A percentile compares a stretch with the other conserved stretches of the same genome.
phyloP scores from a whole-genome alignment of 2,329 filamentous ascomycete species.

The Grosmannia clavigera region DNA sequence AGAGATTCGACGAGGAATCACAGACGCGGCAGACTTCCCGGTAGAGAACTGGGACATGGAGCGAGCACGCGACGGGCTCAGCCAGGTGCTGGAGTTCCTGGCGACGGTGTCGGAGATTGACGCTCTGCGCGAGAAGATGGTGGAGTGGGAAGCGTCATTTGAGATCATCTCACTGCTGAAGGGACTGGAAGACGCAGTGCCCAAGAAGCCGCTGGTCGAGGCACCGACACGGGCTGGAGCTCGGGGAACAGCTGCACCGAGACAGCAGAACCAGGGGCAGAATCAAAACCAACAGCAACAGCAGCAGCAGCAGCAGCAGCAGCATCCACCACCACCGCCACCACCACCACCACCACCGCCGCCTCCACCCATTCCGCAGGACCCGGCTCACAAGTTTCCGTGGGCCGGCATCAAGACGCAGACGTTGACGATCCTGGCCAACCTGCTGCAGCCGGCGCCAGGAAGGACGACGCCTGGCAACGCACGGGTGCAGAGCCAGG shows the following conservation, averaged over 20 bases:
- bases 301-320: conserved; percentile 1
- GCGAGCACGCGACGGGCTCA: conserved; percentile 84
- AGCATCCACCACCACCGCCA: not conserved
- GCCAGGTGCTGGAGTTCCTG: conserved; percentile 89
- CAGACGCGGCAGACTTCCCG: conserved; percentile 76
- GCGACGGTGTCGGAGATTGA: conserved; percentile 77
- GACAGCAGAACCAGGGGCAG: not conserved
- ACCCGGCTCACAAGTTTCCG: conserved; percentile 50
- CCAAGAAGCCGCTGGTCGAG: conserved; percentile 60
- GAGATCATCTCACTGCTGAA: conserved; percentile 80
- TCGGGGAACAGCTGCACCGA: conserved; percentile 14
- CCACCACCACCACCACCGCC: conserved; percentile 28
- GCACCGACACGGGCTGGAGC: conserved; percentile 14
- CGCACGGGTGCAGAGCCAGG: conserved; percentile 73
- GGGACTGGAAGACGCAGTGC: conserved; percentile 76
- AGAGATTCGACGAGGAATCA: conserved; percentile 66
- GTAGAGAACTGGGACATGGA: conserved; percentile 98
- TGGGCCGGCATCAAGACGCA: conserved; percentile 78
- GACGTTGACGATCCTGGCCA: conserved; percentile 80
- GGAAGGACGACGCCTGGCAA: conserved; percentile 49
- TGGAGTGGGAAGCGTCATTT: conserved; percentile 84
- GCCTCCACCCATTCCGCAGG: conserved; percentile 42
- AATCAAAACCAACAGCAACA: conserved; percentile 9
- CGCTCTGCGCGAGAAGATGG: conserved; percentile 70
- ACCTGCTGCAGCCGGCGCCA: conserved; percentile 71